Percentiles rank a stretch among this genome's conserved stretches.
Conservation (phyloP, 2,329 filamentous ascomycete species). For the Penicillium freii region DNA sequence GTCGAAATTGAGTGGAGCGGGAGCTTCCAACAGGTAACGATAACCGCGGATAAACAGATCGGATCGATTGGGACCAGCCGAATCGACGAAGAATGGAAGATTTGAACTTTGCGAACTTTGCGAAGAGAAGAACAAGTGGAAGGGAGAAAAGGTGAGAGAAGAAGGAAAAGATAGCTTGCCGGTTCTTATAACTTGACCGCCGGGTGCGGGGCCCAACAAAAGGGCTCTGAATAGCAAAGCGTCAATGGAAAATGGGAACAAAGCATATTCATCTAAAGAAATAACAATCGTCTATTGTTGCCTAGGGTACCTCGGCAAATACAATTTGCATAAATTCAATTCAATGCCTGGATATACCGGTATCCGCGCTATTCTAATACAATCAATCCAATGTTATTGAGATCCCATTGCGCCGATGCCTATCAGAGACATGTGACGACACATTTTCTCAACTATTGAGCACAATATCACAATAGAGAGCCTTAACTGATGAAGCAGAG, state of each 20-base stretch:
- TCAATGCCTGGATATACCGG: conserved; percentile 5
- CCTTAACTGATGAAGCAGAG: conserved; percentile 91
- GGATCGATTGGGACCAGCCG: conserved; percentile 11
- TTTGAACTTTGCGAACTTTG: background rate
- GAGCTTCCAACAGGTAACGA: background rate
- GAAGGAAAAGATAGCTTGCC: conserved; percentile 3
- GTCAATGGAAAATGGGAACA: conserved; percentile 3
- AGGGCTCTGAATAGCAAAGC: background rate
- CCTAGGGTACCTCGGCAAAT: background rate
- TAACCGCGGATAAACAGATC: background rate
- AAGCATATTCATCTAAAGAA: background rate
- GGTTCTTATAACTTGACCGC: conserved; percentile 9
- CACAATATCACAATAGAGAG: conserved; percentile 5
- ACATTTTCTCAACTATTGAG: background rate
- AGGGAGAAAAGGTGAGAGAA: background rate
- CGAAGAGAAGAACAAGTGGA: conserved; percentile 3
- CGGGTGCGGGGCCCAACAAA: conserved; percentile 12
- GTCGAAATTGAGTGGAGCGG: background rate
- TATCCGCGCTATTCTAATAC: conserved; percentile 6
- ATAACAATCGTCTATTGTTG: background rate
- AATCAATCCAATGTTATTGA: conserved; percentile 4
- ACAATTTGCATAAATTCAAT: background rate
- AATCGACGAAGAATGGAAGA: conserved; percentile 1
- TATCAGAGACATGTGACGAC: background rate
- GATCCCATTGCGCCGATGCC: background rate